phyloP scores from a whole-genome alignment of 2,329 filamentous ascomycete genomes.

The Colletotrichum navitas region DNA sequence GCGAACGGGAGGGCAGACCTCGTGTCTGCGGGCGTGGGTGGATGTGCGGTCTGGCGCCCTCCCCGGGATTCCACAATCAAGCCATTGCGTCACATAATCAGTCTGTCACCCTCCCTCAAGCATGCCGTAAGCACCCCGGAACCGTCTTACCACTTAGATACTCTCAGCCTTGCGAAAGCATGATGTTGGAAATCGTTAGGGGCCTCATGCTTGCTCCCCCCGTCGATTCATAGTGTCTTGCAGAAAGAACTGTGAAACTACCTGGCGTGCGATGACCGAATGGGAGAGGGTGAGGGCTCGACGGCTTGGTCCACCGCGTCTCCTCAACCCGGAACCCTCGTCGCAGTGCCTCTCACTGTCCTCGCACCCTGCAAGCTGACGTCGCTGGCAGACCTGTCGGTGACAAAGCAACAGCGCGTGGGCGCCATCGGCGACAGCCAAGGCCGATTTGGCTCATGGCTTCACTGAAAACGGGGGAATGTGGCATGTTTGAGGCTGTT shows the following conservation, averaged over 20 bases:
- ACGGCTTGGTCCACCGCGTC: neutral
- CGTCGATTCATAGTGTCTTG: neutral
- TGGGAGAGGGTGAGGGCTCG: neutral
- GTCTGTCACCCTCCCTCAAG: constrained; percentile 5
- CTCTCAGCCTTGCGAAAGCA: constrained; percentile 36
- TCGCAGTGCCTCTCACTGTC: neutral
- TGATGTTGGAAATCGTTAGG: neutral
- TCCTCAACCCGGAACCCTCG: neutral
- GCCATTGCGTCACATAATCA: constrained; percentile 38
- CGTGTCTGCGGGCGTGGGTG: constrained; percentile 32
- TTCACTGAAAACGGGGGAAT: constrained; percentile 14
- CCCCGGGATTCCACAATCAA: constrained; percentile 20
- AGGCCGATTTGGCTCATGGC: constrained; percentile 22
- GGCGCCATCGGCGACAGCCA: constrained; percentile 17
- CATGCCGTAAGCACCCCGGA: constrained; percentile 32
- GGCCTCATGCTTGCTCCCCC: neutral
- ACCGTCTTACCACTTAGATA: constrained; percentile 6
- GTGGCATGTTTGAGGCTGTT: constrained; percentile 39
- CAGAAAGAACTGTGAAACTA: neutral
- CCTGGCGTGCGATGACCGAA: neutral
- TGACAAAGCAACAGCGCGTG: constrained; percentile 3
- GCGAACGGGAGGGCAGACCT: constrained; percentile 27
- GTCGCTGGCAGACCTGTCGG: constrained; percentile 17
- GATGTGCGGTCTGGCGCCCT: constrained; percentile 7
- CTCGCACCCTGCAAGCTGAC: constrained; percentile 7